Base-by-base conservation (phyloP, 768 basidiomycete genomes). In the Xerocomellus chrysenteron region DNA sequence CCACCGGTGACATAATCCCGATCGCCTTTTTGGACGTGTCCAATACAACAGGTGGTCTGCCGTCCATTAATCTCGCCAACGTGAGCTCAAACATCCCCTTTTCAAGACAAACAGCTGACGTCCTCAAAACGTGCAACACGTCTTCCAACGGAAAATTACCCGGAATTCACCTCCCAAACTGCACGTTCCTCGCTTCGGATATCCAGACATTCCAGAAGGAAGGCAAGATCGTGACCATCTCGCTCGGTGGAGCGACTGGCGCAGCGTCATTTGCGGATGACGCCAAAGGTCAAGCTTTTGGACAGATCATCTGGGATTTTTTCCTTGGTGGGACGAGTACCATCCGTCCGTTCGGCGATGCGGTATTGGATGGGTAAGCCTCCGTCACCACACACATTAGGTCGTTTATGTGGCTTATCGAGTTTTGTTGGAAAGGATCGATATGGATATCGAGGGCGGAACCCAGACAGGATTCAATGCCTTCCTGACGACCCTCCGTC, bases 281-380 rank as follows among this genome's bases (percentile, higher is more conserved):
- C 52, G 70, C 74, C 2, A 80, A 89, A 61, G 88, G 84, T 2
- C 65, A 71, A 21, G 66, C 74, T 1, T 90, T 87, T 68, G 88
- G 83, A 0, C 78, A 84, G 39, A 83, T 79, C 0, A 82, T 91
- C 45, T 91, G 89, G 89, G 54, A 73, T 43, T 55, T 88, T 48
- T 89, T 90, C 70, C 74, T 91, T 19, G 88, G 87, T 28, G 87
- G 87, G 14, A 74, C 77, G 3, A 83, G 81, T 54, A 69, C 65
- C 26, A 87, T 82, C 4, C 80, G 88, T 53, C 90, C 89, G 0
- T 92, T 92, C 63, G 90, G 89, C 37, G 67, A 54, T 54, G 90
- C 87, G 9, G 78, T 88, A 50, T 76, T 91, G 14, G 88, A 90
- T 65, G 89, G 89, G 88, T 87, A 42, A 43, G 66, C 16, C 17